Percentiles rank a stretch among this genome's conserved stretches.
These are phyloP conservation scores for Ophioceras dolichostomum DNA, from an alignment of 2,329 filamentous ascomycete genomes.

Conservation along the genomic window DNA sequence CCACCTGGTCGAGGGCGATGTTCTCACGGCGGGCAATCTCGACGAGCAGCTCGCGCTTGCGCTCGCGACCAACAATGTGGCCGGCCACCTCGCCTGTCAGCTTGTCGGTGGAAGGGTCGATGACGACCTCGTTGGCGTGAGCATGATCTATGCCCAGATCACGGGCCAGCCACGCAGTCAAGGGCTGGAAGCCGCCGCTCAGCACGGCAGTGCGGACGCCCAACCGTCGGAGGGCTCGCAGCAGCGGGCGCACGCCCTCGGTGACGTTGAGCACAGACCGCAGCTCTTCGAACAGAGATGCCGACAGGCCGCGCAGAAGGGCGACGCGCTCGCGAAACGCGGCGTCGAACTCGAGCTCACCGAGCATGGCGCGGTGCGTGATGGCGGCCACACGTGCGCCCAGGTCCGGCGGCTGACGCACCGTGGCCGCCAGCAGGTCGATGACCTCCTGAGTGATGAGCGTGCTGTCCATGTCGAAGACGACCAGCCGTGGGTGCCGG, in stretches of 20 bases:
- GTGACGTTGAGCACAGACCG: constrained; percentile 68
- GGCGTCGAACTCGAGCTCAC: constrained; percentile 82
- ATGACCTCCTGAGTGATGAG: constrained; percentile 97
- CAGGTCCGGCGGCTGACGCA: constrained; percentile 57
- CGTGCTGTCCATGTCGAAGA: constrained; percentile 98
- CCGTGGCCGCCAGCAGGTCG: constrained; percentile 77
- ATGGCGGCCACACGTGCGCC: constrained; percentile 76
- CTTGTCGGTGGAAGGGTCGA: constrained; percentile 34
- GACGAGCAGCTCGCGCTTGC: constrained; percentile 59
- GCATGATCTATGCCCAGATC: constrained; percentile 80
- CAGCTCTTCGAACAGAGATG: constrained; percentile 66
- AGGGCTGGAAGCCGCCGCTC: constrained; percentile 81
- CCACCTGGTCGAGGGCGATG: constrained; percentile 51
- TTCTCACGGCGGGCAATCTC: constrained; percentile 59
- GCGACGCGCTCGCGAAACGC: constrained; percentile 72
- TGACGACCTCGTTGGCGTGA: constrained; percentile 72
- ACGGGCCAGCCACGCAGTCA: constrained; percentile 75
- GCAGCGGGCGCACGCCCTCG: constrained; percentile 62
- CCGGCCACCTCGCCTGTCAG: constrained; percentile 64
- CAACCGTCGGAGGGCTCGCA: constrained; percentile 60
- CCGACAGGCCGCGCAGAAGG: constrained; percentile 69
- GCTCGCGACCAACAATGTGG: constrained; percentile 62
- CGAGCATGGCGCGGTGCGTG: constrained; percentile 88
- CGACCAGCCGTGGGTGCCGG: constrained; percentile 71
- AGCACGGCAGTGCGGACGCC: constrained; percentile 84